phyloP scores from a whole-genome alignment of 768 basidiomycete species.

The Serendipita sp. region DNA sequence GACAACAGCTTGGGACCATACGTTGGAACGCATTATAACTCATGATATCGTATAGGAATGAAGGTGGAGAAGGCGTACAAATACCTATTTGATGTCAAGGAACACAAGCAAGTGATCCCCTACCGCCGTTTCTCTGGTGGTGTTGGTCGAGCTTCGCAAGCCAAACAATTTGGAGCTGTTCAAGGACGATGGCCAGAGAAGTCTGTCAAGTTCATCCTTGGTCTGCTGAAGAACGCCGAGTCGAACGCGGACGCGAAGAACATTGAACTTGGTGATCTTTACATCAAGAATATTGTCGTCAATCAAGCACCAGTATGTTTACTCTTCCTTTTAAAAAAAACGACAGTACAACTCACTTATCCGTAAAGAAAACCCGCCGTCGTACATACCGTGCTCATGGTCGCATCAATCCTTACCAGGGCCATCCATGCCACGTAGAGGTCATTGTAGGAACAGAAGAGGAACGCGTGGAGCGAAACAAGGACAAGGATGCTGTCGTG shows the following conservation, averaged over 20 bases:
- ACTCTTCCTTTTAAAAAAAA: not conserved
- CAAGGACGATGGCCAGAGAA: conserved; percentile 99
- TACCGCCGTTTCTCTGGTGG: conserved; percentile 93
- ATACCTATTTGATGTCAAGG: conserved; percentile 85
- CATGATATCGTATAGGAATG: conserved; percentile 40
- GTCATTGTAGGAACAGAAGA: conserved; percentile 71
- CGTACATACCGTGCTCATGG: conserved; percentile 98
- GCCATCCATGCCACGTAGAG: conserved; percentile 93
- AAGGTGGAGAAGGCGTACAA: conserved; percentile 87
- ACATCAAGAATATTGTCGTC: conserved; percentile 93
- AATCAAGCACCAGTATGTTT: conserved; percentile 88
- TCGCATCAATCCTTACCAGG: conserved; percentile 98
- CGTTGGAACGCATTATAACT: conserved; percentile 9
- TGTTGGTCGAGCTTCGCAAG: conserved; percentile 87
- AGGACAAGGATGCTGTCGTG: conserved; percentile 50
- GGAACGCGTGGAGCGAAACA: conserved; percentile 80
- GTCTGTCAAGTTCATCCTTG: conserved; percentile 86
- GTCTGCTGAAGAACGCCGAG: conserved; percentile 96
- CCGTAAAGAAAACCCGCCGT: conserved; percentile 78
- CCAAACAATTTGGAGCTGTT: conserved; percentile 90
- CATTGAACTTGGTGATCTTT: conserved; percentile 78
- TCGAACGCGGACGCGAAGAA: conserved; percentile 98
- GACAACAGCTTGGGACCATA: conserved; percentile 13
- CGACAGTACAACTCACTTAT: not conserved
- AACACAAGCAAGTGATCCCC: conserved; percentile 93